phyloP scores from a whole-genome alignment of 352 stramenopile genomes.

The Pythium sukuiense region DNA sequence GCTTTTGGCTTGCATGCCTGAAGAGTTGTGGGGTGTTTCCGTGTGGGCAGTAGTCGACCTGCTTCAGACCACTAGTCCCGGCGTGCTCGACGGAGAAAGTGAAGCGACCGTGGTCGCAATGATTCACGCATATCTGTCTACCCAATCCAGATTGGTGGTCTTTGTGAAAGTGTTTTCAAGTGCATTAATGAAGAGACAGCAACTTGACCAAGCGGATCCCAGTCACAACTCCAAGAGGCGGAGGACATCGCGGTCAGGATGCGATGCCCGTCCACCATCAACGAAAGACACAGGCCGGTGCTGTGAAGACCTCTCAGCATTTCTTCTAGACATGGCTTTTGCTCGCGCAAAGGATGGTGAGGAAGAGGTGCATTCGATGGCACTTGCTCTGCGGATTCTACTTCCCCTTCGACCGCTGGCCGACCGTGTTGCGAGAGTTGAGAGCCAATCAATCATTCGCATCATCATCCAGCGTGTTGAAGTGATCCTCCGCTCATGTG shows the following conservation, averaged over 20 bases:
- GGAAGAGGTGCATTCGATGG: neutral
- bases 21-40: neutral
- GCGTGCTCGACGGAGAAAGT: neutral
- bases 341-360: neutral
- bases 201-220: neutral
- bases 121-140: constrained; percentile 1
- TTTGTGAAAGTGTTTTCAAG: constrained; percentile 1
- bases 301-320: constrained; percentile 16
- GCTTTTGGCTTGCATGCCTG: neutral
- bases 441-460: constrained; percentile 25
- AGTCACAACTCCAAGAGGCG: constrained; percentile 1
- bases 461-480: constrained; percentile 26
- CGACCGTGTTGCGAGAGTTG: constrained; percentile 21
- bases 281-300: neutral
- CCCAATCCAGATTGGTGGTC: neutral
- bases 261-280: neutral
- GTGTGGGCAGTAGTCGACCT: neutral
- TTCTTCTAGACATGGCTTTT: constrained; percentile 24
- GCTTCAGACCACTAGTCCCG: neutral
- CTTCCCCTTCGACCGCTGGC: constrained; percentile 21
- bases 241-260: neutral
- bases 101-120: neutral
- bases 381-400: constrained; percentile 24
- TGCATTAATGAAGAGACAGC: neutral
- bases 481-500: constrained; percentile 16